A percentile compares a stretch with the other conserved stretches of the same genome.
Conservation (phyloP, 768 basidiomycete genomes). For the Lentinula sp. region DNA sequence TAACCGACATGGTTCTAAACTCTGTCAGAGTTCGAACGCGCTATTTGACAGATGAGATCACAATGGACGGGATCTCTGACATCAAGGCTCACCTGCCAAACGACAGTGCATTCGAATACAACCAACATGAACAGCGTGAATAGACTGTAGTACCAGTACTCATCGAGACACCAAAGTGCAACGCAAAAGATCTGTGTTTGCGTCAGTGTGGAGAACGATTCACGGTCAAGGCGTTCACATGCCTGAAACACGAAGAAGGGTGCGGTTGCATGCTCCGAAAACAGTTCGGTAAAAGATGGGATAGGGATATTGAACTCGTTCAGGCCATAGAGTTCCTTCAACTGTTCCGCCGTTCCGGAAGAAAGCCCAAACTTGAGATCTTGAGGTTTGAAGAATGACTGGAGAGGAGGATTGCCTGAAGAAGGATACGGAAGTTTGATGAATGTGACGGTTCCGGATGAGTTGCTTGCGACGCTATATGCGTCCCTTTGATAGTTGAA, state of each 20-base stretch:
- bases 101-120: slow-evolving; percentile 97
- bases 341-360: slow-evolving; percentile 36
- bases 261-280: slow-evolving; percentile 93
- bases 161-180: slow-evolving; percentile 94
- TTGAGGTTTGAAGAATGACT: slow-evolving; percentile 54
- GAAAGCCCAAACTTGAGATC: slow-evolving; percentile 34
- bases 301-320: slow-evolving; percentile 98
- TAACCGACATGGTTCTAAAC: slow-evolving; percentile 94
- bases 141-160: slow-evolving; percentile 98
- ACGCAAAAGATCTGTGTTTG: slow-evolving; percentile 72
- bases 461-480: slow-evolving; percentile 60
- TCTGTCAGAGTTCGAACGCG: slow-evolving; percentile 91
- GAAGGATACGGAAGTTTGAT: slow-evolving; percentile 85
- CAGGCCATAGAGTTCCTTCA: slow-evolving; percentile 72
- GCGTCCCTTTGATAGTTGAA: slow-evolving; percentile 97
- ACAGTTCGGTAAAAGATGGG: slow-evolving; percentile 88
- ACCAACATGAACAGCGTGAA: slow-evolving; percentile 99
- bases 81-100: slow-evolving; percentile 76
- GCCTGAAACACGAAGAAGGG: slow-evolving; percentile 98
- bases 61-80: background rate
- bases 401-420: slow-evolving; percentile 60
- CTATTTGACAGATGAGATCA: slow-evolving; percentile 29
- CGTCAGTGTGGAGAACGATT: background rate
- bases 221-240: background rate
- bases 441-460: slow-evolving; percentile 50